Base-by-base conservation (phyloP, 352 stramenopile genomes). In the Phytophthora syringae region DNA sequence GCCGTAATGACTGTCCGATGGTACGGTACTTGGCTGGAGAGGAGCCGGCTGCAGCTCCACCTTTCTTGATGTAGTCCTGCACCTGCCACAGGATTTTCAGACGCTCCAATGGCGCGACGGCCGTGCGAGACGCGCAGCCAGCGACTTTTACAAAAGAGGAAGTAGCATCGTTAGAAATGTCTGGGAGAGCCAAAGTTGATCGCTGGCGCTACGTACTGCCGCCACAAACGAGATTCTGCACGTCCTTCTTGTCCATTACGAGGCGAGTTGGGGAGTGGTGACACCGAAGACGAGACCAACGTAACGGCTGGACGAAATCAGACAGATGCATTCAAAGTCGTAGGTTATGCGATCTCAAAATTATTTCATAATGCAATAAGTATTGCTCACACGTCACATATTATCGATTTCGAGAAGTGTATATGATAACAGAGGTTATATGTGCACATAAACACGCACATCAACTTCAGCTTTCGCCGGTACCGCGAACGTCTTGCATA, bases 81-180 rank as follows among this genome's bases (percentile, higher is more conserved):
- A 93, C 81, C 54, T 94, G 86, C 47, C 82, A 83, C 40, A 92
- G 67, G 66, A 94, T 94, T 66, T 93, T 94, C 47, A 93, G 74
- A 9, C 86, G 77, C 68, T 94, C 84, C 24, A 92, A 72, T 7
- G 82, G 86, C 34, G 84, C 84, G 16, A 93, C 84, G 15, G 80
- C 77, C 50, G 82, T 89, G 50, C 84, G 84, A 5, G 82, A 93
- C 25, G 77, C 61, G 50, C 84, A 93, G 12, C 82, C 82, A 52
- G 84, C 84, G 57, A 93, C 82, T 93, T 32, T 7, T 58, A 11
- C 32, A 4, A 48, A 12, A 54, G 2, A 11, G 52, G 5, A 50
- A 16, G 56, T 7, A 6, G 9, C 30, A 44, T 16, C 7, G 7
- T 62, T 44, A 64, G 25, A 52, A 25, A 30, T 16, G 7, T 11